These are phyloP conservation scores for Pilasporangium apinafurcum DNA, from an alignment of 352 stramenopile genomes.

Conservation along the genomic window DNA sequence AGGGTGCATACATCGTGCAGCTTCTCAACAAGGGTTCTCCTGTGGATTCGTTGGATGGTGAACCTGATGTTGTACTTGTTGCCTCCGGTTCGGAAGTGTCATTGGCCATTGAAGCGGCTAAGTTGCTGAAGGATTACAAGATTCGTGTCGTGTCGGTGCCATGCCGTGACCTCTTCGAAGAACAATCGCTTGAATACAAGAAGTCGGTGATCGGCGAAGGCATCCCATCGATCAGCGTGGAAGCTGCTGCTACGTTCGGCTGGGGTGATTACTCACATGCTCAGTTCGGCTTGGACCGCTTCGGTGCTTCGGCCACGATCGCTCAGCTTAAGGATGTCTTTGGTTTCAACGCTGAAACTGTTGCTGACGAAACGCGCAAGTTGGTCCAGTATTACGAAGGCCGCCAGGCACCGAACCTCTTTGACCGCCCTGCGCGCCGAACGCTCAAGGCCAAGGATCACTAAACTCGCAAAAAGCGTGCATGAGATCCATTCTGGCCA, in stretches of 20 bases:
- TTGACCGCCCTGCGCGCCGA: slow-evolving; percentile 60
- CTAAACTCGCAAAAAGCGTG: slow-evolving; percentile 17
- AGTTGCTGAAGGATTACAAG: slow-evolving; percentile 75
- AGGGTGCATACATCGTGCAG: slow-evolving; percentile 85
- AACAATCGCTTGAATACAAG: slow-evolving; percentile 96
- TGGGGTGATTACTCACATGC: slow-evolving; percentile 96
- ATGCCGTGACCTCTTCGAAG: slow-evolving; percentile 96
- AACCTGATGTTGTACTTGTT: slow-evolving; percentile 90
- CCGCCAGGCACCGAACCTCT: slow-evolving; percentile 56
- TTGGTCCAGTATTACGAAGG: slow-evolving; percentile 92
- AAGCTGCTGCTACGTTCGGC: slow-evolving; percentile 91
- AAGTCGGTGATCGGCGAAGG: slow-evolving; percentile 91
- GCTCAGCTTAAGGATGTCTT: slow-evolving; percentile 91
- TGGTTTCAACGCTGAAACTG: slow-evolving; percentile 94
- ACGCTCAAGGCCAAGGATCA: slow-evolving; percentile 58
- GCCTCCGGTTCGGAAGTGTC: slow-evolving; percentile 95
- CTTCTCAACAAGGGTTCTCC: slow-evolving; percentile 75
- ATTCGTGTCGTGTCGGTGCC: slow-evolving; percentile 97
- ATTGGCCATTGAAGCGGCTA: slow-evolving; percentile 93
- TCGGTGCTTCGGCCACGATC: slow-evolving; percentile 85
- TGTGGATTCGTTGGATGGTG: slow-evolving; percentile 56
- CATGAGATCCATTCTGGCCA: not conserved
- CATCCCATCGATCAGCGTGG: slow-evolving; percentile 94
- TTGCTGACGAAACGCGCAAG: slow-evolving; percentile 88
- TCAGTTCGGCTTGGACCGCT: slow-evolving; percentile 88